A percentile compares a stretch with the other conserved stretches of the same genome.
These are phyloP conservation scores for Urtica urens DNA, from an alignment of 306 rosid genomes.

Conservation along the genomic window DNA sequence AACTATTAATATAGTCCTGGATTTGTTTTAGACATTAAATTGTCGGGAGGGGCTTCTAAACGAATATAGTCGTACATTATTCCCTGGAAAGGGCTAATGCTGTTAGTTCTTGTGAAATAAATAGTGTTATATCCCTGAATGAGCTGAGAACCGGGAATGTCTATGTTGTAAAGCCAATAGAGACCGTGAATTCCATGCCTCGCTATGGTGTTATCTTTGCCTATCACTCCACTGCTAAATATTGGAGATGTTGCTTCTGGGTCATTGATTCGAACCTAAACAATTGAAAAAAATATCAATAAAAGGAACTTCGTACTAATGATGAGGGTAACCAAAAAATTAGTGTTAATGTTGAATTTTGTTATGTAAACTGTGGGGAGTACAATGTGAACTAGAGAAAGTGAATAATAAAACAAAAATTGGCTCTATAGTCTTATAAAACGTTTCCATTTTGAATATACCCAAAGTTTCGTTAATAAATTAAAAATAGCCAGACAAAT, in stretches of 20 bases:
- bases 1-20: not conserved
- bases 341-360: not conserved
- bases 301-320: not conserved
- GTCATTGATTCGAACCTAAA: conserved; percentile 19
- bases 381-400: not conserved
- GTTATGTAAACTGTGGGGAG: not conserved
- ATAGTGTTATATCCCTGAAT: conserved; percentile 15
- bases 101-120: conserved; percentile 13
- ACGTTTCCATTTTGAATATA: too few species aligned
- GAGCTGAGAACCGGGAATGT: conserved; percentile 7
- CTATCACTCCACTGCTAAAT: conserved; percentile 15
- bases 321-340: not conserved
- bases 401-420: too few species aligned
- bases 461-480: too few species aligned
- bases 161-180: conserved; percentile 14
- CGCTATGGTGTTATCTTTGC: conserved; percentile 21
- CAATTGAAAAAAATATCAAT: not conserved
- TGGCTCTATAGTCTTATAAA: too few species aligned
- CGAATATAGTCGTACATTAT: conserved; percentile 23
- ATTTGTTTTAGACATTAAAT: not conserved
- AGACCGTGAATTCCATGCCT: conserved; percentile 29
- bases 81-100: conserved; percentile 20
- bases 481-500: too few species aligned
- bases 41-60: conserved; percentile 5
- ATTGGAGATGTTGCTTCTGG: conserved; percentile 3